Conservation (phyloP, 2,329 filamentous ascomycete genomes). For the Akanthomyces dipterigenus region DNA sequence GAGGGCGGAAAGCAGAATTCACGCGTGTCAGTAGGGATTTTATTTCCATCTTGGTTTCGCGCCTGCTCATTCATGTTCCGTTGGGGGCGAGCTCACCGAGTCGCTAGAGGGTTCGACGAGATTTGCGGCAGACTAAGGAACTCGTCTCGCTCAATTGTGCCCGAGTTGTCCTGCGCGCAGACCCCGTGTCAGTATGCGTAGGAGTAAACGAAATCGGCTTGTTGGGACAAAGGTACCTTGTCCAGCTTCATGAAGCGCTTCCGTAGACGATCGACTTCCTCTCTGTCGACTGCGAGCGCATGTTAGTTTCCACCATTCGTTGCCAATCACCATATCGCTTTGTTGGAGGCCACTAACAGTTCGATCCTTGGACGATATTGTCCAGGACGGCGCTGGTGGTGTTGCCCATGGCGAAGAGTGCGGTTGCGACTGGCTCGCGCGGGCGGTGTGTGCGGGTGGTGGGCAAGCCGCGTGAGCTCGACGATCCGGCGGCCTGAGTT, state of each 20-base stretch:
- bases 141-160: conserved; percentile 96
- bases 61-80: not conserved
- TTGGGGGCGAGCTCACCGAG: conserved; percentile 54
- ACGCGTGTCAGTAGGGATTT: not conserved
- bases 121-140: conserved; percentile 97
- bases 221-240: conserved; percentile 55
- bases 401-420: conserved; percentile 51
- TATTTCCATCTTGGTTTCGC: not conserved
- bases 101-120: conserved; percentile 93
- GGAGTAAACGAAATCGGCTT: not conserved
- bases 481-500: not conserved
- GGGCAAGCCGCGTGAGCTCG: not conserved
- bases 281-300: conserved; percentile 71
- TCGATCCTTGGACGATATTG: conserved; percentile 92
- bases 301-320: not conserved
- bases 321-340: not conserved
- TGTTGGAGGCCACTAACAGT: conserved; percentile 55
- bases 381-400: conserved; percentile 73
- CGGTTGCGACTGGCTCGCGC: not conserved
- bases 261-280: conserved; percentile 90
- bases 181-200: not conserved
- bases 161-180: conserved; percentile 74
- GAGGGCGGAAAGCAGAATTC: conserved; percentile 12
- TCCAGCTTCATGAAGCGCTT: conserved; percentile 99
- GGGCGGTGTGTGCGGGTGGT: not conserved